A percentile compares a stretch with the other conserved stretches of the same genome.
Conservation (phyloP, 306 rosid genomes). For the Leucaena leucocephala region DNA sequence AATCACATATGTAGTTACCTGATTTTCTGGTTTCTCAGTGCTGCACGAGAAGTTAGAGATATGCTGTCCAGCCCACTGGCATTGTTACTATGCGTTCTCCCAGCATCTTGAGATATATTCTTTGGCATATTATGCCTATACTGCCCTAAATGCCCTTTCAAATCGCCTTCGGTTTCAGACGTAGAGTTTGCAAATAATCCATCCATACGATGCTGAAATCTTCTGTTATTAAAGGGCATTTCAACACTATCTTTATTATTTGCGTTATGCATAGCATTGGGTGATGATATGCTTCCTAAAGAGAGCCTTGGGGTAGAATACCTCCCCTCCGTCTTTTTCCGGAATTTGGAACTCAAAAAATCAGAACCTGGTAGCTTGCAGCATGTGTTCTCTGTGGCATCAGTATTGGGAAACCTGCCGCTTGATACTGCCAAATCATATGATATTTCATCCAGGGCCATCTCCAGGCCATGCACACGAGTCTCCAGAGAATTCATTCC, state of each 20-base stretch:
- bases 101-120: conserved; percentile 45
- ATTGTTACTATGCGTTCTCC: conserved; percentile 44
- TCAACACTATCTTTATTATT: conserved; percentile 50
- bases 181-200: conserved; percentile 45
- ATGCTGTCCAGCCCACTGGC: conserved; percentile 48
- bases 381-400: conserved; percentile 70
- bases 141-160: conserved; percentile 43
- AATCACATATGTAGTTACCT: conserved; percentile 40
- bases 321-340: conserved; percentile 81
- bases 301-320: conserved; percentile 62
- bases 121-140: conserved; percentile 43
- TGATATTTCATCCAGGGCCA: conserved; percentile 90
- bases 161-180: conserved; percentile 44
- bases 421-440: conserved; percentile 77
- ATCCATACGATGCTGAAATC: conserved; percentile 55
- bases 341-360: conserved; percentile 87
- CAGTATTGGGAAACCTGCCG: conserved; percentile 56
- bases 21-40: conserved; percentile 45
- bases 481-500: conserved; percentile 87
- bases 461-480: conserved; percentile 90
- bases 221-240: conserved; percentile 43
- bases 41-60: conserved; percentile 36
- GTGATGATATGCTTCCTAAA: conserved; percentile 50
- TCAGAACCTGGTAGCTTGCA: conserved; percentile 96
- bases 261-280: conserved; percentile 41